A percentile compares a stretch with the other conserved stretches of the same genome.
phyloP scores from a whole-genome alignment of 805 yeast genomes.

The Candida xiaguanensis region DNA sequence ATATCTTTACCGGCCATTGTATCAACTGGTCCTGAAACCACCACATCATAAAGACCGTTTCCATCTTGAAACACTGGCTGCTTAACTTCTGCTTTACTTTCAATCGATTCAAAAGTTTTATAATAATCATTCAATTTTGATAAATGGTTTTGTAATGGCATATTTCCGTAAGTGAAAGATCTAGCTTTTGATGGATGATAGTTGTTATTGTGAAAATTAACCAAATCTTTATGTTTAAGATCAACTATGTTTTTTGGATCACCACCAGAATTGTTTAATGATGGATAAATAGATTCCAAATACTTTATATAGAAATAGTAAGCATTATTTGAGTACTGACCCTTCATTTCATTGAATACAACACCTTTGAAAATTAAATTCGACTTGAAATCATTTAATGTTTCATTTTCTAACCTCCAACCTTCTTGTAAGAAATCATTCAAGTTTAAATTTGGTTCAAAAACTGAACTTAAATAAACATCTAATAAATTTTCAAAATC shows the following conservation, averaged over 20 bases:
- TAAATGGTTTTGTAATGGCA: constrained; percentile 61
- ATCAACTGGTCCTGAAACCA: constrained; percentile 73
- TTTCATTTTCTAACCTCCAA: constrained; percentile 86
- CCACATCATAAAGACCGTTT: constrained; percentile 19
- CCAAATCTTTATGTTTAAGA: constrained; percentile 67
- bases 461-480: constrained; percentile 84
- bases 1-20: constrained; percentile 48
- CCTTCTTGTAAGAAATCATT: constrained; percentile 95
- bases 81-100: constrained; percentile 24
- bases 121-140: constrained; percentile 51
- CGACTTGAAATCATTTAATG: constrained; percentile 50
- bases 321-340: constrained; percentile 86
- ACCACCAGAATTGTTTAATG: constrained; percentile 89
- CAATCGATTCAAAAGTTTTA: constrained; percentile 50
- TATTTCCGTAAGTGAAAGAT: constrained; percentile 83
- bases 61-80: constrained; percentile 41
- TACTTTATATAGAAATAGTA: constrained; percentile 82
- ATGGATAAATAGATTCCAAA: constrained; percentile 79
- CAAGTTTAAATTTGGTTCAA: constrained; percentile 71
- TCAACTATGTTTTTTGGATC: constrained; percentile 81
- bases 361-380: constrained; percentile 87
- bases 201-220: constrained; percentile 67
- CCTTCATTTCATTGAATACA: constrained; percentile 98
- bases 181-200: constrained; percentile 90
- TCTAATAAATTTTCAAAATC: constrained; percentile 83